Percentiles rank a stretch among this genome's conserved stretches.
phyloP scores from a whole-genome alignment of 352 stramenopile genomes.

The Elongisporangium senticosum region DNA sequence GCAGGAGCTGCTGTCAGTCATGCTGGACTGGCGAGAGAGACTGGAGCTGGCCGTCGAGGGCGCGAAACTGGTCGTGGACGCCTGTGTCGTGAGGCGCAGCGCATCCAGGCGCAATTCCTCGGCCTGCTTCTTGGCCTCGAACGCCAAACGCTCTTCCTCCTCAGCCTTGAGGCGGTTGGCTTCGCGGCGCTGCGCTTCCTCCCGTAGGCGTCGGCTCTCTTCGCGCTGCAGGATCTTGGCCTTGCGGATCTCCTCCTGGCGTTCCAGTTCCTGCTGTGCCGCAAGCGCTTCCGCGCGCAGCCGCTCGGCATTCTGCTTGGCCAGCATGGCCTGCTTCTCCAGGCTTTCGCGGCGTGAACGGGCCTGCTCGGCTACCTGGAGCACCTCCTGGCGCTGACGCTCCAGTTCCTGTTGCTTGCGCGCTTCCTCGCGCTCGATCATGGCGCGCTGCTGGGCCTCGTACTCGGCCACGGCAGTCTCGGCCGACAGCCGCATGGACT shows the following conservation, averaged over 20 bases:
- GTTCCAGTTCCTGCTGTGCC: conserved; percentile 52
- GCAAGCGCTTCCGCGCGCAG: conserved; percentile 45
- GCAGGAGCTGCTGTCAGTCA: conserved; percentile 1
- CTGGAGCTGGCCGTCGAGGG: background rate
- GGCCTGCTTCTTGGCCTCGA: conserved; percentile 58
- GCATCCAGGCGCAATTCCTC: conserved; percentile 56
- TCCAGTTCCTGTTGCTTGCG: conserved; percentile 59
- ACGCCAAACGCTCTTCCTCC: conserved; percentile 48
- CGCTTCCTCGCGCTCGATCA: conserved; percentile 51
- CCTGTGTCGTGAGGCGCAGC: conserved; percentile 29
- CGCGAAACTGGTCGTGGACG: conserved; percentile 11
- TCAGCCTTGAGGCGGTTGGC: conserved; percentile 55
- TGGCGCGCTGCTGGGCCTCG: conserved; percentile 54
- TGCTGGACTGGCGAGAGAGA: background rate
- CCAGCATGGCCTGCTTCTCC: conserved; percentile 48
- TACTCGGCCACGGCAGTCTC: conserved; percentile 57
- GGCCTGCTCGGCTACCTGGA: conserved; percentile 47
- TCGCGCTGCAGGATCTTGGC: conserved; percentile 40
- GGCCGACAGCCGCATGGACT: conserved; percentile 54
- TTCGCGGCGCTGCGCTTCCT: conserved; percentile 55
- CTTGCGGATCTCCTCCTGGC: conserved; percentile 42
- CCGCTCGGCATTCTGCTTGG: conserved; percentile 44
- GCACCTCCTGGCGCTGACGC: conserved; percentile 49
- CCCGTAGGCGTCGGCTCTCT: conserved; percentile 41
- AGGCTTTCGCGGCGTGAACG: conserved; percentile 45